phyloP scores from a whole-genome alignment of 2,329 filamentous ascomycete genomes.

The Microsporum canis region DNA sequence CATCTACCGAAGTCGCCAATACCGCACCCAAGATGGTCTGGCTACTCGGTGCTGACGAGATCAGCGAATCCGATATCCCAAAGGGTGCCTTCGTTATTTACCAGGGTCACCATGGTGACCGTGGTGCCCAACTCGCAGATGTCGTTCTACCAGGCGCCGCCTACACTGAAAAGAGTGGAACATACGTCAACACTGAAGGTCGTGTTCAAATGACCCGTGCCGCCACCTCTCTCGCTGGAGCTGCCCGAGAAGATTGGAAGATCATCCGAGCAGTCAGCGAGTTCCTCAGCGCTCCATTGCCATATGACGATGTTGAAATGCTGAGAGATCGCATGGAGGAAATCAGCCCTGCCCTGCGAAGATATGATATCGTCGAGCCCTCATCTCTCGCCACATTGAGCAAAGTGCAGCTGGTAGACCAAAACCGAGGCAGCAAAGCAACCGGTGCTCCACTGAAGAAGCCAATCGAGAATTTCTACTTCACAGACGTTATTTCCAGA shows the following conservation, averaged over 20 bases:
- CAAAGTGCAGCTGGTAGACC: constrained; percentile 90
- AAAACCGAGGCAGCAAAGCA: constrained; percentile 79
- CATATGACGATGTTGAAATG: constrained; percentile 84
- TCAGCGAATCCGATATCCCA: constrained; percentile 73
- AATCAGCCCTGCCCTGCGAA: constrained; percentile 78
- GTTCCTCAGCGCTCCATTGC: constrained; percentile 74
- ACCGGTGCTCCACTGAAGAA: constrained; percentile 66
- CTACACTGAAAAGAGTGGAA: constrained; percentile 93
- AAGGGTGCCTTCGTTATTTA: constrained; percentile 96
- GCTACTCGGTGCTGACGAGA: constrained; percentile 91
- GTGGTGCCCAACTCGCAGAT: constrained; percentile 83
- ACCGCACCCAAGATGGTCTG: constrained; percentile 91
- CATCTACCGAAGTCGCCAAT: constrained; percentile 67
- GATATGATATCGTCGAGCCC: constrained; percentile 84
- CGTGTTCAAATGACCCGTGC: constrained; percentile 88
- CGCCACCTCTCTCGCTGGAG: constrained; percentile 78
- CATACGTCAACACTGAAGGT: constrained; percentile 96
- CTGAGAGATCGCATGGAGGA: constrained; percentile 90
- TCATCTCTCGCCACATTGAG: constrained; percentile 62
- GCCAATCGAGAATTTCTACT: constrained; percentile 92
- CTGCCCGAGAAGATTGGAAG: constrained; percentile 95
- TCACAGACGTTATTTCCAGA: constrained; percentile 92
- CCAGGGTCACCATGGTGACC: constrained; percentile 95
- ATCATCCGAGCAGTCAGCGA: constrained; percentile 88
- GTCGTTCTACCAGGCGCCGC: constrained; percentile 87